Evolutionary conservation across 208 protist species (phyloP), one percentile per base, ranked within the genome.

Genomic region (Acanthamoeba castellanii): DNA sequence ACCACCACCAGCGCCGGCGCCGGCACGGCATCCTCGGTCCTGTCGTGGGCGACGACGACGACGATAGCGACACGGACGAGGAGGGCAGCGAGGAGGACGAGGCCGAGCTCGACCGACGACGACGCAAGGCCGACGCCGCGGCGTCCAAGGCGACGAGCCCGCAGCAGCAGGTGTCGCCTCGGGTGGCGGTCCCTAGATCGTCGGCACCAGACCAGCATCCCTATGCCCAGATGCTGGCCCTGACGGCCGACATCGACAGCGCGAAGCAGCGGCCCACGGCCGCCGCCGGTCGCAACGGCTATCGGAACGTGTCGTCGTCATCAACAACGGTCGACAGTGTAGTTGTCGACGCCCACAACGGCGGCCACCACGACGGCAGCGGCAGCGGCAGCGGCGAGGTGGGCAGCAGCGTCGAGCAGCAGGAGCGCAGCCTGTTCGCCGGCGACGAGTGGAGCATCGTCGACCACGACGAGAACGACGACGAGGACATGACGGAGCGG

Each of bases 401-500:
- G 66, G 66, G 20, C 20, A 34, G 22, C 22, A 25, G 66, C 20
- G 66, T 72, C 66, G 66, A 72, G 66, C 66, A 72, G 66, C 66
- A 72, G 66, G 66, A 72, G 66, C 66, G 66, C 9, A 72, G 66
- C 5, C 66, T 34, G 66, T 72, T 72, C 20, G 55, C 55, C 66
- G 66, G 66, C 22, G 66, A 72, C 30, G 66, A 72, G 30, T 72
- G 66, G 66, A 20, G 27, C 66, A 72, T 72, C n/a, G 27, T 72
- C 66, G 66, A 72, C 30, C 27, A 20, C 20, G 66, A 72, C 66
- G 66, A 72, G 20, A 34, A 72, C 9, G 66, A 72, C 66, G 66
- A 72, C 66, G 66, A 72, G 66, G 30, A 34, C 66, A 72, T 72
- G 66, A 72, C 66, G 2, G 66, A 72, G 66, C 66, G 66, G 22